Evolutionary conservation across 495 filamentous ascomycete species (phyloP), one percentile per base, ranked within the genome.

Genomic region (Penicillium bialowiezense): DNA sequence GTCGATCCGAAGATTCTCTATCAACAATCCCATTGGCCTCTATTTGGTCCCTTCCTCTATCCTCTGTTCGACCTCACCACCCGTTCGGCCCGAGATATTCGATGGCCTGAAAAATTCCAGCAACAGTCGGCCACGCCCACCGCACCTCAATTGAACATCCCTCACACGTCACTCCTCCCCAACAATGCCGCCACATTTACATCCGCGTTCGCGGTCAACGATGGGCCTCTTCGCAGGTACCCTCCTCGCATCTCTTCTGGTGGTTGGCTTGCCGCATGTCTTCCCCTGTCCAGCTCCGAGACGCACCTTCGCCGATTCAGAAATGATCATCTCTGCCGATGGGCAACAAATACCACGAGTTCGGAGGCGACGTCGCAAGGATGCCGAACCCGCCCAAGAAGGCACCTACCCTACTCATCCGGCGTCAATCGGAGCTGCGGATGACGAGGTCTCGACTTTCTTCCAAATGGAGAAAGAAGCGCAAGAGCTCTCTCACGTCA

Each of bases 151-250:
- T 41, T 44, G 34, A 47, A 32, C 31, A 17, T 40, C 34, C 8
- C 20, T 17, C 19, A 40, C 40, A 38, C 38, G 32, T 32, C 48
- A 20, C 48, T 31, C 45, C 29, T 17, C 20, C 35, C 17, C 13
- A 20, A 31, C 39, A 45, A 95, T 96, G 90, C 87, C 91, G 44
- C 89, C 90, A 29, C 84, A 89, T 73, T 87, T 98, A 23, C 93
- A 98, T 69, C 93, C 93, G 6, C 84, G 90, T 58, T 96, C 91
- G 41, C 85, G 89, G 62, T 84, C 87, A 65, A 98, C 93, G 51
- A 88, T 84, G 40, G 90, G 90, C 20, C 85, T 98, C 21, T 98
- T 98, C 74, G 89, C 90, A 38, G 88, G 86, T n/a, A 97, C 91
- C n/a, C 78, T 97, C 29, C 73, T 87, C n/a, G 81, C 89, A 18